phyloP scores from a whole-genome alignment of 768 basidiomycete genomes.

The Boletus fagicola region DNA sequence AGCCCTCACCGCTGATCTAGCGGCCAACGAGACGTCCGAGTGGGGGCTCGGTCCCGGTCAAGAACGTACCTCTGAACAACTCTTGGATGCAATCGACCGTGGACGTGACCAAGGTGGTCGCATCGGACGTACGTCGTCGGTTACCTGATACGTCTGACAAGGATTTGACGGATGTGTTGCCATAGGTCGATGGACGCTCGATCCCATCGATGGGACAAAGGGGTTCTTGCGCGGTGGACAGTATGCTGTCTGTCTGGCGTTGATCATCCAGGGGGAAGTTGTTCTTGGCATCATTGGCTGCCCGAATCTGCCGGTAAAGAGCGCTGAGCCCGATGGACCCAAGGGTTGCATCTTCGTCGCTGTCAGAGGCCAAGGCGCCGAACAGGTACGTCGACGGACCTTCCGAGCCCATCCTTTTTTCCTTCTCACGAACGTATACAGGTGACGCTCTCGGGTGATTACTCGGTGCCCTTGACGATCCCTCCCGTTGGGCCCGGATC shows the following conservation, averaged over 20 bases:
- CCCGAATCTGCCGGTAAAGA: slow-evolving; percentile 77
- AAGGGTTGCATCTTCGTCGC: slow-evolving; percentile 86
- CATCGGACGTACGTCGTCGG: slow-evolving; percentile 58
- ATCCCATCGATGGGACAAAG: slow-evolving; percentile 92
- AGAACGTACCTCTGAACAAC: slow-evolving; percentile 49
- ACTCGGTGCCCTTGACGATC: slow-evolving; percentile 53
- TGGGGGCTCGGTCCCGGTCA: slow-evolving; percentile 75
- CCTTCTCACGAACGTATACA: slow-evolving; percentile 23
- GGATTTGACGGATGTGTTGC: not conserved
- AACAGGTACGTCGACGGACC: slow-evolving; percentile 46
- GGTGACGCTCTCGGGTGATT: slow-evolving; percentile 51
- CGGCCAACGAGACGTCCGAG: slow-evolving; percentile 51
- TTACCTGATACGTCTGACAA: not conserved
- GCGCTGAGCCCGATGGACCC: slow-evolving; percentile 49
- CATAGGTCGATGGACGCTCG: slow-evolving; percentile 81
- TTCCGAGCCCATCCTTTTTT: not conserved
- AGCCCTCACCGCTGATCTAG: slow-evolving; percentile 55
- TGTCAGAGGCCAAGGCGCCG: slow-evolving; percentile 81
- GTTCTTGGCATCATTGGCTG: slow-evolving; percentile 88
- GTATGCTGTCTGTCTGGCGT: slow-evolving; percentile 87
- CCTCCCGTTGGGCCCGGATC: slow-evolving; percentile 38
- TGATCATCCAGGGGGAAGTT: slow-evolving; percentile 76
- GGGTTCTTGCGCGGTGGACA: slow-evolving; percentile 92
- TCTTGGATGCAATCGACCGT: slow-evolving; percentile 85
- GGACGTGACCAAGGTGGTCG: slow-evolving; percentile 74